Evolutionary conservation across 2,329 filamentous ascomycete species (phyloP), one percentile per base, ranked within the genome.

Genomic region (Acrodontium crateriforme): DNA sequence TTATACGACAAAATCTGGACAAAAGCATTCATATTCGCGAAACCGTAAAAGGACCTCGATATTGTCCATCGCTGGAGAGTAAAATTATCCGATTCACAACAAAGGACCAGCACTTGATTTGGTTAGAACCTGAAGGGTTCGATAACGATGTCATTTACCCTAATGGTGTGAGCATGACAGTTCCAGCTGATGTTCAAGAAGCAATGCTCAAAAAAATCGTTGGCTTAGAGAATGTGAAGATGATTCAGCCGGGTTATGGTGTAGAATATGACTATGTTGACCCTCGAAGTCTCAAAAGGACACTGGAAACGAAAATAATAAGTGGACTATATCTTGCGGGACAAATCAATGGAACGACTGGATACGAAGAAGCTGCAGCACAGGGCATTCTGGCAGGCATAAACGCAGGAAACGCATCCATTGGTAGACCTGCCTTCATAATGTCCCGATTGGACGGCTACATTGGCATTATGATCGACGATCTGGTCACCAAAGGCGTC

Each of bases 181-280:
- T 98, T 3, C 89, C 89, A 0, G 76, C 74, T 1, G 82, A 87
- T 31, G 83, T 80, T 0, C 89, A 98, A 52, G 76, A 81, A 44
- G 69, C 76, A 28, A 73, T 91, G 49, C 63, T 98, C n/a, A 78
- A 74, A 31, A 92, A 83, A 0, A 78, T 98, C 29, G 67, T 60
- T n/a, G 89, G 89, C 0, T 66, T 98, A 2, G 87, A 95, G 48
- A 73, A 85, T 34, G 84, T 84, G 4, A 74, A 65, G 15, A 94
- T 98, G 85, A 69, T 92, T 5, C 87, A 95, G 47, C 78, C 87
- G 2, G 89, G 87, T 6, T 98, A 98, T 47, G 89, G 89, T 6
- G 89, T 98, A 2, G 89, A 98, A 53, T 98, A 98, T 54, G 89
- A 95, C 59, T 98, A 98, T 53, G 82, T 98, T 11, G 89, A 98